phyloP scores from a whole-genome alignment of 495 filamentous ascomycete species.

The Aspergillus hancockii region DNA sequence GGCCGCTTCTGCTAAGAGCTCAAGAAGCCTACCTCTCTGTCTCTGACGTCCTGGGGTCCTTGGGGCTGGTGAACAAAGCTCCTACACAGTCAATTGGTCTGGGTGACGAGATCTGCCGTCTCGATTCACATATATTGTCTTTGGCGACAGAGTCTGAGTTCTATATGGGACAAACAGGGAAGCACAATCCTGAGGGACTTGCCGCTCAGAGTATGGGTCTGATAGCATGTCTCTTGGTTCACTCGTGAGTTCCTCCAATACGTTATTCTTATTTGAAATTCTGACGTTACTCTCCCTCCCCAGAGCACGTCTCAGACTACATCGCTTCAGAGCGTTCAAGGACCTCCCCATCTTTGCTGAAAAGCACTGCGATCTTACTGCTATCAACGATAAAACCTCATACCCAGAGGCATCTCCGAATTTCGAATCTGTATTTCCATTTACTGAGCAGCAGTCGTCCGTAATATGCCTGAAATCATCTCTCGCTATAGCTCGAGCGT shows the following conservation, averaged over 20 bases:
- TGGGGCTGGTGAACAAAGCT: neutral
- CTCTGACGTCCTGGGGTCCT: neutral
- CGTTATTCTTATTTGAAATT: neutral
- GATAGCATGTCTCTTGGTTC: neutral
- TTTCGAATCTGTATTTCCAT: slow-evolving; percentile 10
- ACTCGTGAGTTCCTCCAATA: neutral
- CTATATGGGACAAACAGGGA: neutral
- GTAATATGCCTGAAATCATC: slow-evolving; percentile 10
- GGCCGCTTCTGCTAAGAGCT: slow-evolving; percentile 2
- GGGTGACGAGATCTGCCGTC: neutral
- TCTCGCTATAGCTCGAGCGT: slow-evolving; percentile 2
- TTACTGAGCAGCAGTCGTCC: slow-evolving; percentile 9
- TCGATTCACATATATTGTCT: neutral
- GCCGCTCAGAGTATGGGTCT: slow-evolving; percentile 1
- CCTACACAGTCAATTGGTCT: neutral
- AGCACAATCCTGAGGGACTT: neutral
- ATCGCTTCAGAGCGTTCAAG: slow-evolving; percentile 18
- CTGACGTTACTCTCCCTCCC: neutral
- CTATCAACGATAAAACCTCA: neutral
- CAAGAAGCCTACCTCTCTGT: neutral
- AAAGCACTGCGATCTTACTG: slow-evolving; percentile 19
- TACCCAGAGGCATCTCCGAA: neutral
- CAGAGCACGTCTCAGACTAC: slow-evolving; percentile 16
- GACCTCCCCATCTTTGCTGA: slow-evolving; percentile 18
- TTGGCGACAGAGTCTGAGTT: neutral